Base-by-base conservation (phyloP, 129 eudicot genomes). In the Flaveria sonorensis region DNA sequence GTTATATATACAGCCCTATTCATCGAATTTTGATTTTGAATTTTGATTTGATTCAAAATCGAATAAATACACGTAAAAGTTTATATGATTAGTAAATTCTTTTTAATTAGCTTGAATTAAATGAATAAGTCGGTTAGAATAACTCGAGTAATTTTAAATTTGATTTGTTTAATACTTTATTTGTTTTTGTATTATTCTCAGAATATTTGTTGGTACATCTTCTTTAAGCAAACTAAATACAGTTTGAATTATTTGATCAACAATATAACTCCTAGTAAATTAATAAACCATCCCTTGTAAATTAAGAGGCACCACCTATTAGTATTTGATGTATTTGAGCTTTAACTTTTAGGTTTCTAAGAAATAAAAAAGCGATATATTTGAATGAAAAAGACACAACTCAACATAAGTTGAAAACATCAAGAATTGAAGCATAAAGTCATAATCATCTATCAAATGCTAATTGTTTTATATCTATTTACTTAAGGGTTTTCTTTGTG, bases 391-490 rank as follows among this genome's bases (percentile, higher is more conserved):
- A 61, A 13, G 40, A 13, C 10, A 61, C 19, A 24, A 61, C 26
- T 61, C 67, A 61, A 61, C 42, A 1, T 63, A 63, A 14, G 21
- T 28, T 28, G 69, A 63, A 63, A 30, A 63, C 12, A 32, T 63
- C 12, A 63, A 30, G 1, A 45, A 45, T 1, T 8, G 50, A 24
- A 3, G 40, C 15, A 63, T 63, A 15, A 63, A 63, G 69, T 63
- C 69, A 63, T 63, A 30, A 63, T 66, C 71, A 0, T 66, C 28
- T 18, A 66, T 45, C 47, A n/a, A 59, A 20, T 75, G 32, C 52
- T 45, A 10, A 63, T 55, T n/a, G 24, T 50, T 69, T 42, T 68
- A 78, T 16, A 71, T 32, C 47, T 20, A 45, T 12, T 52, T 50
- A 65, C 40, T 7, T 28, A 69, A 55, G 14, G 7, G 16, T 15